phyloP scores from a whole-genome alignment of 2,329 filamentous ascomycete species.

The Microsporum audouinii region DNA sequence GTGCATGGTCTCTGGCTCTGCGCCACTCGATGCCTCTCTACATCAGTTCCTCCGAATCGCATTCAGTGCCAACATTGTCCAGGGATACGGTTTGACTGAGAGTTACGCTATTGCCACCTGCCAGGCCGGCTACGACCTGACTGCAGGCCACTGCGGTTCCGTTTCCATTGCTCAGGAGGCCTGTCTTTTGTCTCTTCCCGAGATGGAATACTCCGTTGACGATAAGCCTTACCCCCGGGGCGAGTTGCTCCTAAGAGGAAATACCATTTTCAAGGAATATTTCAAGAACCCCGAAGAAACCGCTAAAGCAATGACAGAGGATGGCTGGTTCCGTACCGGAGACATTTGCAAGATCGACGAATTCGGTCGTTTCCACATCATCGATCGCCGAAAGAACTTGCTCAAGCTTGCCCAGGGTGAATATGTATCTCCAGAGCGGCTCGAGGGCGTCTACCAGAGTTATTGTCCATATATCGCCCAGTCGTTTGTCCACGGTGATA shows the following conservation, averaged over 20 bases:
- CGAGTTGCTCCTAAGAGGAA: constrained; percentile 73
- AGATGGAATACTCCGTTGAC: constrained; percentile 81
- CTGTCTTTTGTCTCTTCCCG: constrained; percentile 76
- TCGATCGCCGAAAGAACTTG: constrained; percentile 98
- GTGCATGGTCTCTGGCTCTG: constrained; percentile 75
- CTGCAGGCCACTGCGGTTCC: constrained; percentile 69
- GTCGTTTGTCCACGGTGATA: constrained; percentile 85
- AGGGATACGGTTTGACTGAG: constrained; percentile 92
- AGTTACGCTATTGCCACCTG: constrained; percentile 67
- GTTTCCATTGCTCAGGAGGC: constrained; percentile 57
- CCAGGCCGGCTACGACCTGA: constrained; percentile 61
- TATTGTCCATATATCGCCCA: constrained; percentile 66
- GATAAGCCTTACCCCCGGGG: constrained; percentile 86
- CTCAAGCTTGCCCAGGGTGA: constrained; percentile 95
- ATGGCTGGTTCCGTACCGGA: constrained; percentile 95
- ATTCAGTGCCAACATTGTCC: constrained; percentile 64
- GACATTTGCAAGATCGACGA: constrained; percentile 82
- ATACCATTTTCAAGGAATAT: constrained; percentile 74
- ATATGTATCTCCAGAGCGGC: constrained; percentile 92
- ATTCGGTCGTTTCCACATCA: constrained; percentile 76
- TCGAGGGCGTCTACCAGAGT: constrained; percentile 87
- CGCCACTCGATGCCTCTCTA: constrained; percentile 76
- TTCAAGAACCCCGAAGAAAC: constrained; percentile 87
- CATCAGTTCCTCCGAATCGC: constrained; percentile 81
- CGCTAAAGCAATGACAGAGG: constrained; percentile 63